Evolutionary conservation across 2,329 filamentous ascomycete genomes (phyloP).

Genomic region (Fusarium vanettenii): DNA sequence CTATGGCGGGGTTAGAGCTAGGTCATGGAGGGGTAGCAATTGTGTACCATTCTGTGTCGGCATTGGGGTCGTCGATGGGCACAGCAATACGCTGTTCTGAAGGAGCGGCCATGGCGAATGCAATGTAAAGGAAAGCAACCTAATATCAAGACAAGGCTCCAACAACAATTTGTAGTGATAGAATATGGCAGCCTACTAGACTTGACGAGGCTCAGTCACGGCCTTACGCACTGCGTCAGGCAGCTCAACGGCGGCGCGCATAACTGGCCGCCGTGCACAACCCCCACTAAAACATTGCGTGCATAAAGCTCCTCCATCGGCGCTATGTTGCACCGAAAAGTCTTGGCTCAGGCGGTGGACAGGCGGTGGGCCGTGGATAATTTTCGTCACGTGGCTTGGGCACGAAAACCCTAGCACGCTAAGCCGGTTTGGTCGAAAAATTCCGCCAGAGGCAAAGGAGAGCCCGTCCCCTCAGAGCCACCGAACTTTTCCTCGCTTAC

Average conservation of each 20-base stretch:
- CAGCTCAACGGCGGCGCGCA: conserved; percentile 20
- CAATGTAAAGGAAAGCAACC: neutral
- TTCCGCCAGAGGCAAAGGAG: conserved; percentile 51
- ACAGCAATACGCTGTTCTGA: conserved; percentile 77
- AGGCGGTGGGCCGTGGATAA: neutral
- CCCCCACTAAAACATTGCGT: conserved; percentile 22
- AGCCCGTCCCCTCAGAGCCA: conserved; percentile 50
- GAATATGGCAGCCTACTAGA: conserved; percentile 27
- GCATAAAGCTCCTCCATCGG: conserved; percentile 35
- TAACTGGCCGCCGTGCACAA: conserved; percentile 30
- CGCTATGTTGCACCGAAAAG: conserved; percentile 31
- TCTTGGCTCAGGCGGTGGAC: conserved; percentile 9
- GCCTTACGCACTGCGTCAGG: conserved; percentile 35
- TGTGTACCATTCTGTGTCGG: conserved; percentile 94
- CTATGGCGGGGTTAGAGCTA: conserved; percentile 59
- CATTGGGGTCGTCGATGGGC: conserved; percentile 93
- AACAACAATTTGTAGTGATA: conserved; percentile 9
- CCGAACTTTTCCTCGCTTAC: conserved; percentile 63
- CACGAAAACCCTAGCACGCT: conserved; percentile 53
- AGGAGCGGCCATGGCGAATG: conserved; percentile 67
- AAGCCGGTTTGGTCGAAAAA: conserved; percentile 52
- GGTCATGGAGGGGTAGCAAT: conserved; percentile 37
- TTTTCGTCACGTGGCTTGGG: conserved; percentile 52
- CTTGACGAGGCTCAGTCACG: conserved; percentile 12
- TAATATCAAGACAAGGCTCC: neutral